Evolutionary conservation across 768 basidiomycete genomes (phyloP), one percentile per base, ranked within the genome.

Genomic region (Boletus sensibilis): DNA sequence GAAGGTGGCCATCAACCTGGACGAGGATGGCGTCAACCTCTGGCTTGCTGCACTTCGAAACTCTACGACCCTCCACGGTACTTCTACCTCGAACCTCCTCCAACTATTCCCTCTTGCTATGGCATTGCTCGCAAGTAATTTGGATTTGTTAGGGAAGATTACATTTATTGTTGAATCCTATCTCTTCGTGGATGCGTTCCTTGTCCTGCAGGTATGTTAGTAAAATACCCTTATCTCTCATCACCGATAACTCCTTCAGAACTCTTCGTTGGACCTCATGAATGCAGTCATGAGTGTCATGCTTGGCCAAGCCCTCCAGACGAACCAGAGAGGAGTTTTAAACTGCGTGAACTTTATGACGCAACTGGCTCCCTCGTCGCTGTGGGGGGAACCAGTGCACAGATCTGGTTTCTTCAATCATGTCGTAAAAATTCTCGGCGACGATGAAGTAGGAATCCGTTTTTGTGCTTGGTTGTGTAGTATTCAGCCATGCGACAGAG

Each of bases 301-400:
- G 51, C 71, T 73, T 40, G 79, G 79, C 47, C 73, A 79, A 23
- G 74, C 81, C 37, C 75, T 81, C 39, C 65, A 71, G 29, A 63
- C 75, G 4, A 92, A 92, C 62, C 74, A 83, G 52, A 85, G 82
- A 59, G 81, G 85, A 38, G 72, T 92, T 67, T 63, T 91, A n/a
- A 74, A 79, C 35, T 71, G 82, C 16, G 62, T 93, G 11, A 78
- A 79, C 59, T 67, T 90, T 16, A 72, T 90, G 44, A 69, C 87
- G 39, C 90, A 91, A 68, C 59, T 86, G 2, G 73, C 86, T 2
- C 86, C 88, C 5, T 75, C 87, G 1, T 64, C 70, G 1, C 59
- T 82, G 3, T 95, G 92, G 90, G 90, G 83, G 0, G 84, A 84
- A 64, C 72, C 88, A 3, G 72, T 95, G 68, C 88, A 94, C 64